These are phyloP conservation scores for Hansenula sp. DNA, from an alignment of 1,139 yeast genomes.

Conservation along the genomic window DNA sequence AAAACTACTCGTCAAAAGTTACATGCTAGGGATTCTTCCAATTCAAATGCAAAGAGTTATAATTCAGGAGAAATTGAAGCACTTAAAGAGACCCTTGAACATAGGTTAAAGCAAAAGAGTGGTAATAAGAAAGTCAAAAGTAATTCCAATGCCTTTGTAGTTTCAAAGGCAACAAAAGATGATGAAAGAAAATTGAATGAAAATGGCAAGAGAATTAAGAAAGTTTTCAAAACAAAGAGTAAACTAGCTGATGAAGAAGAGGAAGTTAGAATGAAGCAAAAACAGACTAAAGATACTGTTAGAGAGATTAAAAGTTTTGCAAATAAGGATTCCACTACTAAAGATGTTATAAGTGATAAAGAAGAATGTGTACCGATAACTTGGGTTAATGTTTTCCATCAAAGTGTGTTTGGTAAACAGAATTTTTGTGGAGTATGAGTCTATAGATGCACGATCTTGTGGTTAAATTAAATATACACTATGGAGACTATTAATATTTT, in stretches of 20 bases:
- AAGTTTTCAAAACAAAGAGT: neutral
- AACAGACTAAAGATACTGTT: neutral
- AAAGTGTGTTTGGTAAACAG: conserved; percentile 44
- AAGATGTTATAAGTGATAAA: neutral
- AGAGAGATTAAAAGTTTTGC: neutral
- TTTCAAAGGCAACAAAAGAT: conserved; percentile 2
- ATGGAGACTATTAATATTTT: too few species aligned
- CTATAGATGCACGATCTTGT: neutral
- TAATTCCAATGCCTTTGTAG: conserved; percentile 1
- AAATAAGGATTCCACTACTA: neutral
- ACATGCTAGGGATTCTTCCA: conserved; percentile 2
- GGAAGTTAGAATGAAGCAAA: neutral
- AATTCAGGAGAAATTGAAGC: conserved; percentile 8
- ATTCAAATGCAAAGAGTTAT: neutral
- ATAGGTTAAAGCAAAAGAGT: conserved; percentile 14
- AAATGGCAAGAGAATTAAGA: neutral
- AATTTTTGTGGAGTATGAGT: conserved; percentile 31
- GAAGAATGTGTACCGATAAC: conserved; percentile 40
- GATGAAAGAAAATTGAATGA: neutral
- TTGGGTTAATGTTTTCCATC: conserved; percentile 45
- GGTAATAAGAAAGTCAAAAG: conserved; percentile 9
- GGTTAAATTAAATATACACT: too few species aligned
- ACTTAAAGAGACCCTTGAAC: conserved; percentile 10
- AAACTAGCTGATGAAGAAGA: neutral
- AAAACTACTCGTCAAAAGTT: neutral